Evolutionary conservation across 106 monocot species (phyloP).

Genomic region (Dendrobium chrysotoxum): DNA sequence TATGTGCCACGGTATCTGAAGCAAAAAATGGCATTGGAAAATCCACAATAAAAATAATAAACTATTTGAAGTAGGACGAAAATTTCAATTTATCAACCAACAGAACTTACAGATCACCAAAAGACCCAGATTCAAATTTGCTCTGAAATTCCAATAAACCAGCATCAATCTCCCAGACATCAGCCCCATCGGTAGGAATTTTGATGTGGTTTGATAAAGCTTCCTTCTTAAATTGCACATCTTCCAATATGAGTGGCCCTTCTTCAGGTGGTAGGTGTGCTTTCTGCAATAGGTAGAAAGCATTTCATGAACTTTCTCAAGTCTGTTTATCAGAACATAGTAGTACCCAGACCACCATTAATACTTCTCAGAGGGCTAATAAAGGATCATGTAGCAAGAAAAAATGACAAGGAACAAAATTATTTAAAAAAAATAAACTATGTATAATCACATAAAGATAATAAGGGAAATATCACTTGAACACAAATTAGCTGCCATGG

Average conservation of each 20-base stretch:
- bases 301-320: not conserved
- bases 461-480: not conserved
- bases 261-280: constrained; percentile 18
- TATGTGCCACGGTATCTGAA: constrained; percentile 8
- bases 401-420: not conserved
- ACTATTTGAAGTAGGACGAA: not conserved
- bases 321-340: not conserved
- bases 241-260: constrained; percentile 29
- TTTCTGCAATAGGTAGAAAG: constrained; percentile 12
- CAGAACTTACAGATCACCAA: constrained; percentile 61
- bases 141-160: constrained; percentile 47
- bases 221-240: constrained; percentile 8
- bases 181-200: constrained; percentile 53
- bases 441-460: not conserved
- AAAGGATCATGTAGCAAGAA: not conserved
- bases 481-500: not conserved
- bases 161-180: constrained; percentile 71
- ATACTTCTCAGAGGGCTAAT: not conserved
- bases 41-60: not conserved
- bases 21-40: not conserved
- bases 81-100: not conserved
- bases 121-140: constrained; percentile 67
- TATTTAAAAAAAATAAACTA: not conserved
- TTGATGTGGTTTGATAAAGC: constrained; percentile 24
- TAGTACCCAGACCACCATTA: not conserved